Evolutionary conservation across 2,329 filamentous ascomycete species (phyloP), one percentile per base, ranked within the genome.

Genomic region (Coniochaeta sp.): DNA sequence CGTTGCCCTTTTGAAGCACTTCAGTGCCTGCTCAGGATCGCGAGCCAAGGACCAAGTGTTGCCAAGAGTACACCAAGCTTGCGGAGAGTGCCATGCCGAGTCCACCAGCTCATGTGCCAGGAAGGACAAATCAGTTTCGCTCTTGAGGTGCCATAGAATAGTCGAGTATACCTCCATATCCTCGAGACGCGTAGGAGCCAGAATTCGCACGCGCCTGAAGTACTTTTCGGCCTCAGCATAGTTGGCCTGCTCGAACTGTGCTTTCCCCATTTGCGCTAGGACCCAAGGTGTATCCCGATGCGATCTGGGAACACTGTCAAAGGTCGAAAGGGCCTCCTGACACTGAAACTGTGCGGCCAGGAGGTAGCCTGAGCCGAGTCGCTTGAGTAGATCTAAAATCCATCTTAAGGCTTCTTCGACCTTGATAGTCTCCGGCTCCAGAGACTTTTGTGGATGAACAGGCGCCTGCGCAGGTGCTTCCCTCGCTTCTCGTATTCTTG

Each of bases 131-230:
- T 97, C 91, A 0, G 92, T 90, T 70, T 97, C 93, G 64, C 90
- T 88, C 74, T 96, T 96, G 63, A 97, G 78, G 73, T 97, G 93
- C 95, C 96, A 99, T n/a, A 99, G 81, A n/a, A 96, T 89, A 0
- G 95, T 99, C 16, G 93, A 98, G 75, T 96, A 99, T 38, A 98
- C 88, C 71, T 99, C 95, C 93, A 98, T 97, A 69, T 97, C 93
- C 70, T 96, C 89, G 52, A 96, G 81, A 4, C 91, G 86, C 1
- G 90, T 90, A 1, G 93, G 93, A 14, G 90, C 88, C 66, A 95
- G 81, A 34, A 88, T 84, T 58, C 91, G 87, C 65, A 99, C 84
- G 60, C 87, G 86, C 61, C 86, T 82, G 72, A 96, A 99, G 68
- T 88, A 89, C 64, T 89, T 91, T 71, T 96, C 93, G 3, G 95